Evolutionary conservation across 2,329 filamentous ascomycete species (phyloP).

Genomic region (Diplodia sapinea): DNA sequence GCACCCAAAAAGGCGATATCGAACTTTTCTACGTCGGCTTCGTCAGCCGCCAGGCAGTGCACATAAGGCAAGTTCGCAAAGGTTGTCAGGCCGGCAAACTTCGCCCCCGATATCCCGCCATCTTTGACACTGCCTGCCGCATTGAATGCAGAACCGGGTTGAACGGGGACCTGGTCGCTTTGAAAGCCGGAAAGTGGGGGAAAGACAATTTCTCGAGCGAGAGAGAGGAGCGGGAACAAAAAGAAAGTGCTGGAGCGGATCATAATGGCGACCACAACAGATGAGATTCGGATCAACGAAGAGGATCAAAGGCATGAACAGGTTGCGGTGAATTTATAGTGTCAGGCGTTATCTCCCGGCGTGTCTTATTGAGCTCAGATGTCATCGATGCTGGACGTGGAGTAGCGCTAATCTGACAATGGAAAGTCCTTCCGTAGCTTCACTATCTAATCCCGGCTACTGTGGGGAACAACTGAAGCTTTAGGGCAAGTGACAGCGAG

Average conservation of each 20-base stretch:
- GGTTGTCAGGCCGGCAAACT: slow-evolving; percentile 53
- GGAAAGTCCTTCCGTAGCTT: slow-evolving; percentile 12
- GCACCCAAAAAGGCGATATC: slow-evolving; percentile 58
- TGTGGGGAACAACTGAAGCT: neutral
- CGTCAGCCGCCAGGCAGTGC: slow-evolving; percentile 50
- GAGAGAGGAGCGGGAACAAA: neutral
- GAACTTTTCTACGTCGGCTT: slow-evolving; percentile 48
- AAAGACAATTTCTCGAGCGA: slow-evolving; percentile 52
- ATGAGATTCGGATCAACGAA: too few relatives aligned
- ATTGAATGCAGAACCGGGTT: slow-evolving; percentile 24
- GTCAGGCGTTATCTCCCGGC: neutral
- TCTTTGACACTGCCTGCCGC: slow-evolving; percentile 33
- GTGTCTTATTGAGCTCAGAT: neutral
- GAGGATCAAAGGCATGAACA: too few relatives aligned
- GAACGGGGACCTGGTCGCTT: slow-evolving; percentile 40
- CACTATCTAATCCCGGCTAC: neutral
- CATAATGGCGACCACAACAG: neutral
- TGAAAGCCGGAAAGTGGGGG: slow-evolving; percentile 48
- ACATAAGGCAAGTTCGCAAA: slow-evolving; percentile 58
- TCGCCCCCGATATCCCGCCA: slow-evolving; percentile 41
- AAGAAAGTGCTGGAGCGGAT: neutral
- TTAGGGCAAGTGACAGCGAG: slow-evolving; percentile 21
- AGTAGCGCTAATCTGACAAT: neutral
- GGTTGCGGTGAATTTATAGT: neutral
- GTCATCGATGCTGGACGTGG: slow-evolving; percentile 1